Evolutionary conservation across 257 asterid species (phyloP).

Genomic region (Sherardia arvensis): DNA sequence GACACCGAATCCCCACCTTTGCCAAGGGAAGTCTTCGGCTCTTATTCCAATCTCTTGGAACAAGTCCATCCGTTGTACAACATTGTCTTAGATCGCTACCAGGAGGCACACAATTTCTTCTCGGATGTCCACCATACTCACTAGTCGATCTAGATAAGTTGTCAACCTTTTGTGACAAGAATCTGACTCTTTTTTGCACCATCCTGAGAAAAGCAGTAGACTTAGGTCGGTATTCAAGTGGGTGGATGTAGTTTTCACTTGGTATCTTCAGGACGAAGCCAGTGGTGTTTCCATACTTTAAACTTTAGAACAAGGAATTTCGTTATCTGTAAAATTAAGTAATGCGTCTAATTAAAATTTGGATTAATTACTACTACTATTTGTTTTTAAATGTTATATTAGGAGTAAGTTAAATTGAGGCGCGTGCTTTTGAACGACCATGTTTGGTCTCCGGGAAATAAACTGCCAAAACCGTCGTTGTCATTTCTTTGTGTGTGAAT

Average conservation of each 20-base stretch:
- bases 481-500: not conserved
- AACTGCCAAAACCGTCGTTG: slow-evolving; percentile 11
- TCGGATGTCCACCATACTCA: slow-evolving; percentile 7
- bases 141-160: not conserved
- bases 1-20: slow-evolving; percentile 51
- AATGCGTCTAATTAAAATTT: not conserved
- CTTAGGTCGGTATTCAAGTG: not conserved
- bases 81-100: slow-evolving; percentile 53
- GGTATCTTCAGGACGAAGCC: not conserved
- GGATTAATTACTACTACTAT: not conserved
- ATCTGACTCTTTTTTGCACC: not conserved
- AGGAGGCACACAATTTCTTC: slow-evolving; percentile 58
- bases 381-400: not conserved
- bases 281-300: not conserved
- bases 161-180: not conserved
- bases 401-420: not conserved
- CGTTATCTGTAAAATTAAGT: not conserved
- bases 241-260: not conserved
- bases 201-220: not conserved
- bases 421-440: not conserved
- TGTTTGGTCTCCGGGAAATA: not conserved
- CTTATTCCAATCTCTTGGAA: slow-evolving; percentile 66
- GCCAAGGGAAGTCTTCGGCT: slow-evolving; percentile 59
- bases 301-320: not conserved
- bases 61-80: slow-evolving; percentile 75